Base-by-base conservation (phyloP, 805 yeast genomes). In the Candida corydali region DNA sequence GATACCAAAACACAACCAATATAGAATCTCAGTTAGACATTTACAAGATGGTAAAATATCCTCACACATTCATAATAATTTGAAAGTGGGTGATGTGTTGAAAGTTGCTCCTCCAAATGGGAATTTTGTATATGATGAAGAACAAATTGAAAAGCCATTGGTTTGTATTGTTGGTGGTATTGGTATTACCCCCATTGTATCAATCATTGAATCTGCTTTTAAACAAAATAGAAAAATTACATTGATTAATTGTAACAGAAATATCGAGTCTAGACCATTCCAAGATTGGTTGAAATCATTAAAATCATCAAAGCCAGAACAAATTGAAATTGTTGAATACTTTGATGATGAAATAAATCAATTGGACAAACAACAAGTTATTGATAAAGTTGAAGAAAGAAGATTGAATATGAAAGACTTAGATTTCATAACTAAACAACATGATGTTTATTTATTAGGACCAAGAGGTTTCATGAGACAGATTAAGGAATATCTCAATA, bases 111-210 rank as follows among this genome's bases (percentile, higher is more conserved):
- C 84, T 4, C 88, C 88, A 24, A 63, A 68, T 17, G 88, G 87
- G 25, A 68, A 69, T 32, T 66, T 80, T 41, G 50, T 57, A 3
- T 64, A 61, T 40, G 38, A 47, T 14, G 60, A 63, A 20, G 44
- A 56, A 11, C 35, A 39, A 4, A 8, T 5, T 12, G 64, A 67
- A 17, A 48, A 45, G 11, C 52, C 49, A 26, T 63, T 58, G 16
- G 45, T 70, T 1, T 53, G 79, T 19, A 57, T 78, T 37, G 66
- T 76, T 15, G 83, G 80, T 32, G 88, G 87, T 36, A 76, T 78
- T 38, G 87, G 86, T 43, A 74, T 77, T 34, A 82, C 87, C 5
- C 87, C 88, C 23, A 39, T 77, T 22, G 47, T 81, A 23, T 64
- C 85, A 5, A 70, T 79, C 51, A 51, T 69, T 14, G 75, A 75